These are phyloP conservation scores for Magnusiomyces suaveolens DNA, from an alignment of 1,139 yeast species.

Conservation along the genomic window DNA sequence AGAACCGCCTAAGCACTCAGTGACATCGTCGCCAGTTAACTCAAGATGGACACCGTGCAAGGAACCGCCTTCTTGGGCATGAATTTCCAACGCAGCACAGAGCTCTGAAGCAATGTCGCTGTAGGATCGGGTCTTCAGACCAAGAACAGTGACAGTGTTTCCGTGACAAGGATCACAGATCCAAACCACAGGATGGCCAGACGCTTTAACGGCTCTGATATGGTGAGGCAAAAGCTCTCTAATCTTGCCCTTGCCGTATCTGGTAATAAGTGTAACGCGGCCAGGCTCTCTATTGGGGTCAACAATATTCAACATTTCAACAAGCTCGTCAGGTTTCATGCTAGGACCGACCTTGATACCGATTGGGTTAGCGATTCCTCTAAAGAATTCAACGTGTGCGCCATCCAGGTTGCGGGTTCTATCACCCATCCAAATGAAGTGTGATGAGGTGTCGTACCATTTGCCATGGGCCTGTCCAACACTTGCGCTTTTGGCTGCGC, in stretches of 20 bases:
- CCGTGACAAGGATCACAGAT: slow-evolving; percentile 39
- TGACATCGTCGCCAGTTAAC: slow-evolving; percentile 38
- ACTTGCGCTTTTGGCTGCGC: neutral
- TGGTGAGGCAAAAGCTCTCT: slow-evolving; percentile 32
- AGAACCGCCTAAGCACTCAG: slow-evolving; percentile 40
- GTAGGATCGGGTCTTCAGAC: slow-evolving; percentile 36
- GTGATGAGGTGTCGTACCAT: slow-evolving; percentile 38
- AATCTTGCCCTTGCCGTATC: slow-evolving; percentile 36
- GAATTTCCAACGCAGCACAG: slow-evolving; percentile 32
- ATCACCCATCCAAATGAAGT: slow-evolving; percentile 40
- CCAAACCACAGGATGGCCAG: slow-evolving; percentile 38
- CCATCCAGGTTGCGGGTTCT: slow-evolving; percentile 38
- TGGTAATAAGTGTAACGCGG: slow-evolving; percentile 36
- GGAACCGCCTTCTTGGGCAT: slow-evolving; percentile 27
- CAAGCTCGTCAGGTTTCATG: slow-evolving; percentile 34
- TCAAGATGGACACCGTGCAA: slow-evolving; percentile 38
- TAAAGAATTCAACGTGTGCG: slow-evolving; percentile 39
- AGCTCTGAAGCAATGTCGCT: slow-evolving; percentile 37
- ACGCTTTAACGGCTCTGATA: slow-evolving; percentile 33
- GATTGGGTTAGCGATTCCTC: slow-evolving; percentile 38
- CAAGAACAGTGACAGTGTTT: slow-evolving; percentile 35
- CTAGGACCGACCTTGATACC: slow-evolving; percentile 40
- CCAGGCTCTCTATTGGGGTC: slow-evolving; percentile 35
- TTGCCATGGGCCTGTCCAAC: slow-evolving; percentile 14
- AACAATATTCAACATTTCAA: slow-evolving; percentile 33